Evolutionary conservation across 306 rosid genomes (phyloP), one percentile per base, ranked within the genome.

Genomic region (Casuarina equisetifolia): DNA sequence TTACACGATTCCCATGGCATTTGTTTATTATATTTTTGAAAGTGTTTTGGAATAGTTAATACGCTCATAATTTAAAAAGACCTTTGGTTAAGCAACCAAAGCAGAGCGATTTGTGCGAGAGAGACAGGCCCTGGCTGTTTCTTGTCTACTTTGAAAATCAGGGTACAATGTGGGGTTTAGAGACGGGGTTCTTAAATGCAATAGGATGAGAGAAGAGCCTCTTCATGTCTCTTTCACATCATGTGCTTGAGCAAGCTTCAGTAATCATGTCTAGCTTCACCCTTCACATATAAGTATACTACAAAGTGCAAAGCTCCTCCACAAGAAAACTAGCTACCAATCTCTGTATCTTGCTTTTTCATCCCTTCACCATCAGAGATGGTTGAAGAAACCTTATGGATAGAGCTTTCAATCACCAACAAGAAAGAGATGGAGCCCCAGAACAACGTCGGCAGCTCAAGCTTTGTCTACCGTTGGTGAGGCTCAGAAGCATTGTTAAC

Each of bases 371-470:
- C 78, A 44, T 85, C 87, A 76, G 74, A 77, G 86, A 87, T 90
- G 96, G 86, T 91, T 84, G 75, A 84, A 78, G 54, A 25, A 25
- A 25, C 64, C 88, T 57, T 88, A 89, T 90, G 97, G 97, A 90
- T 77, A 69, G 72, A 80, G 83, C 88, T 78, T 68, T 74, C 83
- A 74, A 82, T 81, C 84, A 87, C 83, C 91, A 79, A 73, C 79
- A 78, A 75, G 84, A 75, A 64, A 81, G 82, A 82, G 81, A 85
- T 55, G 82, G 72, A 76, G 71, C 83, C 76, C 91, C 84, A 61
- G 86, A 82, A 20, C 89, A 83, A 59, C 84, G 86, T 70, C 97
- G 73, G 1, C 84, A 79, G 40, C 80, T 79, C 61, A 84, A 86
- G 80, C 89, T 74, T 69, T 84, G 82, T 82, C 80, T 80, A 39